These are phyloP conservation scores for Mrakia gelida DNA, from an alignment of 768 basidiomycete genomes.

Conservation along the genomic window DNA sequence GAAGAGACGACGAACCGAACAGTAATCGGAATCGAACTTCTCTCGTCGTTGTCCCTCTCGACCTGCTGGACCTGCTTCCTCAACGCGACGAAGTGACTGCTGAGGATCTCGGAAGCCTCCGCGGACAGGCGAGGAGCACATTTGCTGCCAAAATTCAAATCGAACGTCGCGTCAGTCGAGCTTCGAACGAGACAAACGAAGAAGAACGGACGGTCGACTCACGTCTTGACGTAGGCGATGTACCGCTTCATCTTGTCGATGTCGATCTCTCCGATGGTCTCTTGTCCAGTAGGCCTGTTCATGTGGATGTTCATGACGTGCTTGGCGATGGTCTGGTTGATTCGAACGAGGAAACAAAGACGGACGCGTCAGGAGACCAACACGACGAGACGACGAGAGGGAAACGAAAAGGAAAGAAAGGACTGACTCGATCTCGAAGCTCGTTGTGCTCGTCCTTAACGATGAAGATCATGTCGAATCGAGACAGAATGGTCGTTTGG, in stretches of 20 bases:
- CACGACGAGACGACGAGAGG: too few species aligned
- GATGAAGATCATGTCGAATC: constrained; percentile 99
- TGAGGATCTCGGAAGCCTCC: constrained; percentile 93
- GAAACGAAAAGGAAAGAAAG: neutral
- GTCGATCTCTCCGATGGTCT: constrained; percentile 79
- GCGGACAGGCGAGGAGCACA: constrained; percentile 90
- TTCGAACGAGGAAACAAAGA: neutral
- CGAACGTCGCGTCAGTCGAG: too few species aligned
- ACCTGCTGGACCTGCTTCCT: constrained; percentile 92
- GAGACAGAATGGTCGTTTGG: constrained; percentile 94
- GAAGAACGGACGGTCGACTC: constrained; percentile 33
- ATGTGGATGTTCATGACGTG: constrained; percentile 99
- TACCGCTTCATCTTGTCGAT: constrained; percentile 98
- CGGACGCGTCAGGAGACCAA: neutral
- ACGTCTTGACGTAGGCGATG: constrained; percentile 94
- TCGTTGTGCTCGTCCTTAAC: constrained; percentile 98
- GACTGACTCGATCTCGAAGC: constrained; percentile 71
- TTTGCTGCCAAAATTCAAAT: constrained; percentile 56
- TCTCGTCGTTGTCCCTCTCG: constrained; percentile 92
- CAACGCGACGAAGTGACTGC: constrained; percentile 87
- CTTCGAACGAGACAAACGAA: neutral
- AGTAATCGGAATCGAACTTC: constrained; percentile 97
- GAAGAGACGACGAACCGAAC: constrained; percentile 62
- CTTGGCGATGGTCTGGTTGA: constrained; percentile 78
- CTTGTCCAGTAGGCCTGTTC: constrained; percentile 73